These are phyloP conservation scores for Steccherinum ochraceum DNA, from an alignment of 768 basidiomycete species.

Conservation along the genomic window DNA sequence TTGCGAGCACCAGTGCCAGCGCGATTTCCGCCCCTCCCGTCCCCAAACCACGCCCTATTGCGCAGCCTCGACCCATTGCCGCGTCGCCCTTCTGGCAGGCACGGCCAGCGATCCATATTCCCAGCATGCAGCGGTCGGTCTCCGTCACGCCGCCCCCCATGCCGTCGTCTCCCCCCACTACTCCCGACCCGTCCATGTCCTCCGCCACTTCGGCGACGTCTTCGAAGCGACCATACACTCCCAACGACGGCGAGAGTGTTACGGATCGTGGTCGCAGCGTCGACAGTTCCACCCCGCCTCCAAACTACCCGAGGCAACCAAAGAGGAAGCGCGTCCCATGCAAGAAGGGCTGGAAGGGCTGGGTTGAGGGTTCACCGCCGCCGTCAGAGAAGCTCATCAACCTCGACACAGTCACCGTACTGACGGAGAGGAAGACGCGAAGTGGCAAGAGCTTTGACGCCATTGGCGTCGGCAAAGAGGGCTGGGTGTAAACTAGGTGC, in stretches of 20 bases:
- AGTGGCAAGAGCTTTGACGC: slow-evolving; percentile 85
- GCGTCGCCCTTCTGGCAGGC: slow-evolving; percentile 56
- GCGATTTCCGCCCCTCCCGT: slow-evolving; percentile 12
- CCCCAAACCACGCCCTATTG: slow-evolving; percentile 12
- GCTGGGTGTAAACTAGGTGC: slow-evolving; percentile 54
- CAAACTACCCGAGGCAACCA: slow-evolving; percentile 20
- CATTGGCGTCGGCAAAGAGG: slow-evolving; percentile 69
- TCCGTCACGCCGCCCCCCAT: slow-evolving; percentile 73
- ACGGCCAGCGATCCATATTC: slow-evolving; percentile 69
- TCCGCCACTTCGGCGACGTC: slow-evolving; percentile 71
- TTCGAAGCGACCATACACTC: slow-evolving; percentile 74
- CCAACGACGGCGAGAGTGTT: slow-evolving; percentile 51
- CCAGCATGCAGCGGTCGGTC: slow-evolving; percentile 59
- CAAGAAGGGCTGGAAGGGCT: slow-evolving; percentile 86
- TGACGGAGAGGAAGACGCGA: slow-evolving; percentile 65
- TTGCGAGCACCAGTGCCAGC: slow-evolving; percentile 5
- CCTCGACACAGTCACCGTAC: slow-evolving; percentile 62
- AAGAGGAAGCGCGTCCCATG: slow-evolving; percentile 57
- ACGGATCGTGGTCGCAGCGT: slow-evolving; percentile 14
- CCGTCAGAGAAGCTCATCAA: slow-evolving; percentile 80
- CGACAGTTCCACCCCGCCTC: slow-evolving; percentile 19
- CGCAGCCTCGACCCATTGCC: slow-evolving; percentile 13
- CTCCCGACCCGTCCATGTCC: slow-evolving; percentile 70
- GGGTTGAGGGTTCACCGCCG: slow-evolving; percentile 81
- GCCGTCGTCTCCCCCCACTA: slow-evolving; percentile 61